These are phyloP conservation scores for Hyphopichia homilentoma DNA, from an alignment of 805 yeast species.

Conservation along the genomic window DNA sequence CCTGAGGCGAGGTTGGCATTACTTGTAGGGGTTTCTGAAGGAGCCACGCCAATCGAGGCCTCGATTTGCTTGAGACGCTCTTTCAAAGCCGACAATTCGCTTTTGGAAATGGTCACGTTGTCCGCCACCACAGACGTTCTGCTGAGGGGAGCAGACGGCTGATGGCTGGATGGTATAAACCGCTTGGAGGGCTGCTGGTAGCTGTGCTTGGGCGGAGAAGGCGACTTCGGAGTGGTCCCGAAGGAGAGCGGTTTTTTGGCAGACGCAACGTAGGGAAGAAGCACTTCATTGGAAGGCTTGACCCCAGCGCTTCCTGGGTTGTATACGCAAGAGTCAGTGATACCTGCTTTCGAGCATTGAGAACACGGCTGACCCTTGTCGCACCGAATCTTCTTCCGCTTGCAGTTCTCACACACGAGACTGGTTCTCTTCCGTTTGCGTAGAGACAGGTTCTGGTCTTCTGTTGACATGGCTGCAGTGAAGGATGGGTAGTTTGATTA, in stretches of 20 bases:
- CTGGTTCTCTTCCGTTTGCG: conserved; percentile 29
- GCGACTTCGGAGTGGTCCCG: neutral
- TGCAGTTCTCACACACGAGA: conserved; percentile 33
- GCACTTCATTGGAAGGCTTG: too few relatives aligned
- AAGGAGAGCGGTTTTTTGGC: conserved; percentile 17
- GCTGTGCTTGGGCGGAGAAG: neutral
- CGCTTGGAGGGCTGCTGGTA: neutral
- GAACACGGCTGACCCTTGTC: conserved; percentile 34
- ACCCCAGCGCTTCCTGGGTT: conserved; percentile 8
- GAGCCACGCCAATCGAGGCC: too few relatives aligned
- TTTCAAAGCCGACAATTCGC: conserved; percentile 15
- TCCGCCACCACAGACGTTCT: neutral
- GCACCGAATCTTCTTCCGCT: conserved; percentile 30
- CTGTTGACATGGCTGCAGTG: too few relatives aligned
- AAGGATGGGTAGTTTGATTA: too few relatives aligned
- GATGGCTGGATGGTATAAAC: neutral
- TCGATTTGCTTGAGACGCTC: conserved; percentile 16
- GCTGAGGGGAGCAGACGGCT: neutral
- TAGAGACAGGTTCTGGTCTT: too few relatives aligned
- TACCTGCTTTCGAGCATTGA: conserved; percentile 25
- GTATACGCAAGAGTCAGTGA: conserved; percentile 13
- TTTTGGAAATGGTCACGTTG: neutral
- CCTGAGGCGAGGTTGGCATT: too few relatives aligned
- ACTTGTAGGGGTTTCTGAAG: too few relatives aligned
- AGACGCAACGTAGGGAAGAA: conserved; percentile 14